Conservation (phyloP, 1,284 basidiomycete species). For the Ustilago esculenta region DNA sequence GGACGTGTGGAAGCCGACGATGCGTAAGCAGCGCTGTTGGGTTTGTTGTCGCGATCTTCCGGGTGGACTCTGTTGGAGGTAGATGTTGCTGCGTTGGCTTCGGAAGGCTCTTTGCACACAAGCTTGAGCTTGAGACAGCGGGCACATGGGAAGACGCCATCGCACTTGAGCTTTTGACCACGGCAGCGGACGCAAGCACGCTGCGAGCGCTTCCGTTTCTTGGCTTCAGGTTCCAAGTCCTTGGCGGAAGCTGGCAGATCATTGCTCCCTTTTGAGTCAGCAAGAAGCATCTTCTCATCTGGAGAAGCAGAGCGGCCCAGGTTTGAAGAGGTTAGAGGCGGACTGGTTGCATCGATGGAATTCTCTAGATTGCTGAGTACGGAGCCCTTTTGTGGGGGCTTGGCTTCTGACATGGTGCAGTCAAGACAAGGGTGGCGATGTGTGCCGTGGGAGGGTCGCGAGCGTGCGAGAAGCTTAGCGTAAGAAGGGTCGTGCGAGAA, state of each 20-base stretch:
- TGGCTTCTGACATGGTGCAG: constrained; percentile 25
- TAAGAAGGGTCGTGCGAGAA: too few species aligned
- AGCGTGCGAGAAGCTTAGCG: too few species aligned
- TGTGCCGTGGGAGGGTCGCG: too few species aligned
- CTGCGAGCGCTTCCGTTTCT: constrained; percentile 50
- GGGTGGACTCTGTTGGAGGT: constrained; percentile 24
- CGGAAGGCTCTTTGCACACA: constrained; percentile 45
- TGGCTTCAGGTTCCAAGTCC: constrained; percentile 36
- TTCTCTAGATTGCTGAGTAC: constrained; percentile 39
- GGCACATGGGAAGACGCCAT: constrained; percentile 46
- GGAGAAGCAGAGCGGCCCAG: constrained; percentile 20
- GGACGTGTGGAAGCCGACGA: constrained; percentile 18
- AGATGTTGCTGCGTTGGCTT: constrained; percentile 20
- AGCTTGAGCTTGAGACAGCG: constrained; percentile 48
- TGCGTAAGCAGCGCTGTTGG: constrained; percentile 18
- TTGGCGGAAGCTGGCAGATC: constrained; percentile 11
- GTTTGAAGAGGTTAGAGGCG: constrained; percentile 14
- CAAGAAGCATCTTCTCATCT: constrained; percentile 17
- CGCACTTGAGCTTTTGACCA: constrained; percentile 49
- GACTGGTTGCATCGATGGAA: constrained; percentile 11
- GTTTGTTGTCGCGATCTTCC: constrained; percentile 25
- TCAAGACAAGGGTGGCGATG: not conserved
- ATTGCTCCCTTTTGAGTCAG: constrained; percentile 16
- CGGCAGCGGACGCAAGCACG: constrained; percentile 46
- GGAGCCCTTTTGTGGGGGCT: constrained; percentile 24